Percentiles rank a stretch among this genome's conserved stretches.
These are phyloP conservation scores for Pseudonitzschia multiseries DNA, from an alignment of 108 stramenopile genomes.

Conservation along the genomic window DNA sequence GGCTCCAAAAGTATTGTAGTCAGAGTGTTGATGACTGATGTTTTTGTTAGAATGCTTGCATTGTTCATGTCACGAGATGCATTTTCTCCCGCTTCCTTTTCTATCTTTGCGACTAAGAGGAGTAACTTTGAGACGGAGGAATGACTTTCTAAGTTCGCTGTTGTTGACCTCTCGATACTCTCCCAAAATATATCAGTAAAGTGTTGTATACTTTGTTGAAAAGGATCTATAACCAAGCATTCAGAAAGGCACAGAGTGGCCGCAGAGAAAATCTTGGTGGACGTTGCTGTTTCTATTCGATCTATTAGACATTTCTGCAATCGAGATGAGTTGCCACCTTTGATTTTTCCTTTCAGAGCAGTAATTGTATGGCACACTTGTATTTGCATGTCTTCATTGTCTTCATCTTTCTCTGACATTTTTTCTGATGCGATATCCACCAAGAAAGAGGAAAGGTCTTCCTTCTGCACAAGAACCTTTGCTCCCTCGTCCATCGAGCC, in stretches of 20 bases:
- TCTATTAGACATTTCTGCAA: constrained; percentile 25
- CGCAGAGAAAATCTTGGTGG: constrained; percentile 20
- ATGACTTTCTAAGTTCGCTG: constrained; percentile 12
- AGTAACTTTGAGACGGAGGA: constrained; percentile 11
- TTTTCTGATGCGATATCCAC: constrained; percentile 16
- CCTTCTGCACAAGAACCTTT: not conserved
- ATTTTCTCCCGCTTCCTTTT: not conserved
- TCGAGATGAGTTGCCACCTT: constrained; percentile 11
- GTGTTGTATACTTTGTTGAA: constrained; percentile 6
- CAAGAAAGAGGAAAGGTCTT: constrained; percentile 23
- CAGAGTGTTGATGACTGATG: constrained; percentile 26
- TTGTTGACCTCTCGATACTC: constrained; percentile 22
- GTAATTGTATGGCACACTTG: constrained; percentile 33
- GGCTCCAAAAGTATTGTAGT: constrained; percentile 17
- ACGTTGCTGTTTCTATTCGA: constrained; percentile 29
- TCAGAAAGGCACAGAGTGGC: constrained; percentile 26
- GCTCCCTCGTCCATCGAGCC: not conserved
- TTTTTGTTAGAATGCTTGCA: constrained; percentile 20
- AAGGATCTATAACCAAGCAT: constrained; percentile 22
- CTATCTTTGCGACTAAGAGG: constrained; percentile 18
- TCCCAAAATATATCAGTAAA: constrained; percentile 37
- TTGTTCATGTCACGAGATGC: not conserved
- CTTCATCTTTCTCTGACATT: constrained; percentile 27
- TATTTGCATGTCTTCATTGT: constrained; percentile 36
- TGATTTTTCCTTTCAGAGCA: constrained; percentile 9